Evolutionary conservation across 1,139 yeast genomes (phyloP).

Genomic region (Saccharomyces pastorianus): DNA sequence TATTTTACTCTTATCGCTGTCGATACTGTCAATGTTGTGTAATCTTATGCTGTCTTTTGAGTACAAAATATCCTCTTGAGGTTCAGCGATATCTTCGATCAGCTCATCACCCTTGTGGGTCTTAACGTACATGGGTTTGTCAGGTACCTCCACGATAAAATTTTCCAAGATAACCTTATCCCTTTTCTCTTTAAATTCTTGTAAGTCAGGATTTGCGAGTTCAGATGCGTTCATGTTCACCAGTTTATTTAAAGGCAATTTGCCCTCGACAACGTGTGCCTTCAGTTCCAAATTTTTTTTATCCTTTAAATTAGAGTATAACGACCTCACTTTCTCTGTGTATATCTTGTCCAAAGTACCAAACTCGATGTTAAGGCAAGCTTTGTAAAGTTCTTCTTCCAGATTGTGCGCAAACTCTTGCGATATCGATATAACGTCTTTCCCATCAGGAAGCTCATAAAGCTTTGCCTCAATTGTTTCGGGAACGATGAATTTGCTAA

Average conservation of each 20-base stretch:
- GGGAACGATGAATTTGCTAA: slow-evolving; percentile 38
- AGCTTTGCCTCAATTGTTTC: slow-evolving; percentile 31
- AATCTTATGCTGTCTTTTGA: slow-evolving; percentile 14
- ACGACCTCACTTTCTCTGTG: slow-evolving; percentile 46
- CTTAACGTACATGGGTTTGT: slow-evolving; percentile 56
- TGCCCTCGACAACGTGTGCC: slow-evolving; percentile 41
- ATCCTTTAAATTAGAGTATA: slow-evolving; percentile 48
- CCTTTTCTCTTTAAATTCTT: slow-evolving; percentile 63
- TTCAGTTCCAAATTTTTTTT: slow-evolving; percentile 42
- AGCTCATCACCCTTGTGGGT: slow-evolving; percentile 85
- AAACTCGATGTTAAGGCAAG: slow-evolving; percentile 35
- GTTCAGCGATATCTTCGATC: slow-evolving; percentile 45
- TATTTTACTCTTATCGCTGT: slow-evolving; percentile 23
- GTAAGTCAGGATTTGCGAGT: slow-evolving; percentile 63
- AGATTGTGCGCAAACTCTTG: slow-evolving; percentile 33
- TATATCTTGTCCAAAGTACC: slow-evolving; percentile 34
- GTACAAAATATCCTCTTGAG: slow-evolving; percentile 31
- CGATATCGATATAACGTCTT: slow-evolving; percentile 39
- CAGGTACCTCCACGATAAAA: slow-evolving; percentile 51
- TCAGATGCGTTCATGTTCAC: slow-evolving; percentile 57
- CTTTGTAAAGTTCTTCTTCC: slow-evolving; percentile 37
- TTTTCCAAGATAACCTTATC: slow-evolving; percentile 58
- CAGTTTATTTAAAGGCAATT: slow-evolving; percentile 42
- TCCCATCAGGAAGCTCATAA: slow-evolving; percentile 20
- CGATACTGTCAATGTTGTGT: slow-evolving; percentile 14